Evolutionary conservation across 1,139 yeast genomes (phyloP), one percentile per base, ranked within the genome.

Genomic region (Pichia sp.): DNA sequence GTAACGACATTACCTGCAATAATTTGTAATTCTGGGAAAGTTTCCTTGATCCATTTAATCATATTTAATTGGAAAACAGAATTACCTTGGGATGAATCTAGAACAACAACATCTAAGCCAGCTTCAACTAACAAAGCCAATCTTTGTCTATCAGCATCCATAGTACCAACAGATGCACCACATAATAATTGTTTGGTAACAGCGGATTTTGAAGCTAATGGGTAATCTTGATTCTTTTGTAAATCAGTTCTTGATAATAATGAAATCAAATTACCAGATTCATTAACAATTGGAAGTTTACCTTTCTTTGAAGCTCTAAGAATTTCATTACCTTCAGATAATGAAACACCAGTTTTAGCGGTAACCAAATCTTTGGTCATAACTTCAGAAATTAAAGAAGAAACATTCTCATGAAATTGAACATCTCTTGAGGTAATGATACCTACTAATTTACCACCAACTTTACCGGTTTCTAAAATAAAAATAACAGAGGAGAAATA

Each of bases 1-100:
- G 97, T 91, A 57, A 91, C 99, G 66, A 95, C 99, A 70, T 93
- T 93, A 79, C 99, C 99, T 58, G 96, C 99, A 72, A 93, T 83
- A 60, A 93, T 88, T 73, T 93, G 83, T 66, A 93, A 76, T 30
- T 84, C 79, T 60, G 96, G 91, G 78, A 71, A 83, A 53, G 80
- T 87, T 61, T 72, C 68, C 76, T 95, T 93, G 73, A 89, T 87
- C 93, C 90, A 89, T 73, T 84, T 79, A 72, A 93, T 79, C 96
- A 93, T 87, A 63, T 93, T 83, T 66, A 91, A 73, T 78, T 93
- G 99, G 87, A 86, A 93, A 62, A 87, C 67, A 51, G 99, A 93
- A 76, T 95, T 87, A 72, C 99, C 99, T 76, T 93, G 96, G 57
- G 97, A 89, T 42, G 98, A 93, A 74, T 95, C 99, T 60, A 95